These are phyloP conservation scores for Globisporangium middletonii DNA, from an alignment of 352 stramenopile genomes.

Conservation along the genomic window DNA sequence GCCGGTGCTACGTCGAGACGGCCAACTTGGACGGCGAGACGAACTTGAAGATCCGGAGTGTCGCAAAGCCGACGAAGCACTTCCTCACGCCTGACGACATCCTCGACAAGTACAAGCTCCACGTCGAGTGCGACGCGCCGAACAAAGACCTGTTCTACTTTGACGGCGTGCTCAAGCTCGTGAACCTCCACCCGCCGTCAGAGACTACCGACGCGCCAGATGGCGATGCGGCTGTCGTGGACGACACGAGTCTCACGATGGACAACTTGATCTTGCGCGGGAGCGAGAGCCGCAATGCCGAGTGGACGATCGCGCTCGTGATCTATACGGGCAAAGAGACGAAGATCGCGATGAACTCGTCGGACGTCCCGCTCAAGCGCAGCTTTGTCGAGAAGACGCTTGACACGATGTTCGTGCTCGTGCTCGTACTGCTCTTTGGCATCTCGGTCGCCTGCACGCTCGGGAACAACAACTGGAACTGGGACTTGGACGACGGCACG, in stretches of 20 bases:
- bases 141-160: slow-evolving; percentile 91
- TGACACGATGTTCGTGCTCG: slow-evolving; percentile 69
- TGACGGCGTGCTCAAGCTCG: slow-evolving; percentile 75
- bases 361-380: slow-evolving; percentile 75
- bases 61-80: slow-evolving; percentile 72
- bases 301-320: slow-evolving; percentile 88
- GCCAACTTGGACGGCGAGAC: slow-evolving; percentile 91
- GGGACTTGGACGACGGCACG: slow-evolving; percentile 43
- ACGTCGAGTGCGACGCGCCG: slow-evolving; percentile 73
- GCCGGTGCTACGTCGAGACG: slow-evolving; percentile 88
- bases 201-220: slow-evolving; percentile 46
- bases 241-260: slow-evolving; percentile 70
- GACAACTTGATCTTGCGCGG: slow-evolving; percentile 90
- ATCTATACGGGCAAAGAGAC: slow-evolving; percentile 93
- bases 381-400: slow-evolving; percentile 80
- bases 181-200: slow-evolving; percentile 31
- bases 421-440: slow-evolving; percentile 56
- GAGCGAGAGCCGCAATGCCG: slow-evolving; percentile 90
- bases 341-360: slow-evolving; percentile 90
- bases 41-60: slow-evolving; percentile 88
- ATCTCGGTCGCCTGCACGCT: slow-evolving; percentile 66
- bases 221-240: slow-evolving; percentile 5
- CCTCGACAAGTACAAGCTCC: slow-evolving; percentile 51
- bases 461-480: slow-evolving; percentile 83
- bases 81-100: slow-evolving; percentile 74